Base-by-base conservation (phyloP, 1,284 basidiomycete genomes). In the Pascua guehoae region DNA sequence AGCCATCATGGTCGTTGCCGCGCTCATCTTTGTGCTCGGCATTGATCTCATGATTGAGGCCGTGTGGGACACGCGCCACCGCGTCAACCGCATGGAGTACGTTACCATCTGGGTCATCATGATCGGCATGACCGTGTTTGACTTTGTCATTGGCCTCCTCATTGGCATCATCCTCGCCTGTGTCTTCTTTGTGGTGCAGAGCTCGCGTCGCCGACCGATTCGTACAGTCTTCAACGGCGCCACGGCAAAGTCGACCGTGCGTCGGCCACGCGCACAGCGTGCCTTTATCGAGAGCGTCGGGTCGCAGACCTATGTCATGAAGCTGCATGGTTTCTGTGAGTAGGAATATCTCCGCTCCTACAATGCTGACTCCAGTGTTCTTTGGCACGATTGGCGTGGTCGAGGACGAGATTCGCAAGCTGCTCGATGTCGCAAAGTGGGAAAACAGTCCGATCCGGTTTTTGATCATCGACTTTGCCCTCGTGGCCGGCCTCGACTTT, bases 101-200 rank as follows among this genome's bases (percentile, higher is more conserved):
- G 63, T 79, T 39, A 83, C 81, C 11, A 83, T 83, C 57, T 80
- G 80, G 77, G 78, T 78, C 38, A 80, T 80, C 73, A 88, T 91
- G 79, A 81, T 95, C 42, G 88, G 87, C 58, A 98, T 97, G 94
- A 91, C 90, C 2, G 81, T 71, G 4, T 95, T 88, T 84, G 91
- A 95, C 79, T 98, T 98, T 72, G 94, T 98, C 36, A 86, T 89
- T 61, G 95, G 95, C 2, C 89, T 98, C 1, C 77, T 96, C 1
- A 90, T 94, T 67, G 96, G 95, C 12, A 91, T 97, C 68, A 80
- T 95, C 56, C 85, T 92, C 54, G 91, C 91, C 62, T 96, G 89
- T 71, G 84, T 96, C 75, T 97, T 97, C 80, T 98, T 98, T 70
- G 96, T 98, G 18, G 83, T 98, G 3, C 91, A 96, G 69, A 95